Conservation (phyloP, 2,329 filamentous ascomycete species). For the Alternaria sp. region DNA sequence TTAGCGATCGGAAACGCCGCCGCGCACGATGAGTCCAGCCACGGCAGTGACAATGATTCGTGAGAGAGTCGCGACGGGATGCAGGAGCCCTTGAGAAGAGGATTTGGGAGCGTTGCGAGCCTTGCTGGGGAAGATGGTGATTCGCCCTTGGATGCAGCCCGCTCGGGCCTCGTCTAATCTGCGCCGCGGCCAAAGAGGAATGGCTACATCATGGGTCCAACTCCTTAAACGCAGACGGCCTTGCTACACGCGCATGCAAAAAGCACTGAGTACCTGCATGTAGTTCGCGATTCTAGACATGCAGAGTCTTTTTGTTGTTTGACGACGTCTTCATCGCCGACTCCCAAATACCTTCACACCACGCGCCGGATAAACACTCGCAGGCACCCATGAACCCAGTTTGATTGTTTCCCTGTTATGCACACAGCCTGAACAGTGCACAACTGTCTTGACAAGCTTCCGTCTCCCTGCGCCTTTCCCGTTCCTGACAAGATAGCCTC, state of each 20-base stretch:
- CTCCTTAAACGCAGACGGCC: constrained; percentile 5
- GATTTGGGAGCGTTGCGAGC: constrained; percentile 20
- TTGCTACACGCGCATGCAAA: constrained; percentile 1
- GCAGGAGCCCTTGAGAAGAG: constrained; percentile 27
- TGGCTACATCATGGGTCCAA: constrained; percentile 1
- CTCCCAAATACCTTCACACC: background rate
- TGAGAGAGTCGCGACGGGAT: constrained; percentile 25
- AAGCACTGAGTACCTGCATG: background rate
- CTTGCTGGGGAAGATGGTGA: constrained; percentile 26
- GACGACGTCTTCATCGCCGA: background rate
- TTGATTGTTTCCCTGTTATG: constrained; percentile 17
- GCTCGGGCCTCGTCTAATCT: constrained; percentile 20
- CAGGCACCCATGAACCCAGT: constrained; percentile 1
- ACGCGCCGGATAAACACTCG: background rate
- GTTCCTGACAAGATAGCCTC: constrained; percentile 13
- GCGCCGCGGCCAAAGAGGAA: constrained; percentile 15
- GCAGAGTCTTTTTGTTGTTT: background rate
- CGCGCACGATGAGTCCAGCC: constrained; percentile 24
- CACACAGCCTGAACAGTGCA: constrained; percentile 18
- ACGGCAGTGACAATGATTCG: constrained; percentile 21
- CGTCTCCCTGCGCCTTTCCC: constrained; percentile 22
- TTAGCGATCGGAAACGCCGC: constrained; percentile 25
- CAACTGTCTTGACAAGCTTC: constrained; percentile 24
- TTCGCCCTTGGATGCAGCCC: constrained; percentile 33
- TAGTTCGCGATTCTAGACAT: background rate